Percentiles rank a stretch among this genome's conserved stretches.
These are phyloP conservation scores for Petunia secreta DNA, from an alignment of 257 asterid species.

Conservation along the genomic window DNA sequence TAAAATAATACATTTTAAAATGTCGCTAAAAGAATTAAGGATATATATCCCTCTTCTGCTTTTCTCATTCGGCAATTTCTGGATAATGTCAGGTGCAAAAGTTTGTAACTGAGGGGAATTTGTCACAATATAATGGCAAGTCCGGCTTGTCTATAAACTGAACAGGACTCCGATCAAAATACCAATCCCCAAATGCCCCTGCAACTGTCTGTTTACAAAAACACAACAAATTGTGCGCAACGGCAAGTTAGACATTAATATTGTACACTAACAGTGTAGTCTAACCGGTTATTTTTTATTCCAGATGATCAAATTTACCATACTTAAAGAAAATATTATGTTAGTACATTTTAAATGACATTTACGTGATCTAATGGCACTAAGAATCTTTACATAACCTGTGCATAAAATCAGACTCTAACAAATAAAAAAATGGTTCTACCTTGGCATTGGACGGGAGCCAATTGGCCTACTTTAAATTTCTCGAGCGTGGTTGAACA, in stretches of 20 bases:
- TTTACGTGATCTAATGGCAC: too few species aligned
- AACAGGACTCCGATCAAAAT: not conserved
- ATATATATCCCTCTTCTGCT: not conserved
- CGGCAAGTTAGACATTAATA: not conserved
- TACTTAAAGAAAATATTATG: too few species aligned
- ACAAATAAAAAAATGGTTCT: too few species aligned
- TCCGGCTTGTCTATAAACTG: not conserved
- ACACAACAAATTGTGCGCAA: not conserved
- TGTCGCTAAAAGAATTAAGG: not conserved
- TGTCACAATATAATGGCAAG: slow-evolving; percentile 9
- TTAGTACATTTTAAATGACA: too few species aligned
- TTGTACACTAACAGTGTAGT: too few species aligned
- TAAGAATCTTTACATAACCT: too few species aligned
- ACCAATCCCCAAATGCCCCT: not conserved
- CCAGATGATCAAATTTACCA: too few species aligned
- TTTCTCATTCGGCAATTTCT: not conserved
- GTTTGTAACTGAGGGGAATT: not conserved
- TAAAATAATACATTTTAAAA: not conserved
- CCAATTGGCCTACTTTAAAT: too few species aligned
- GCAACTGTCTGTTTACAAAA: not conserved
- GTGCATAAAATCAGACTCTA: too few species aligned
- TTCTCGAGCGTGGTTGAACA: too few species aligned
- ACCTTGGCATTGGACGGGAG: too few species aligned
- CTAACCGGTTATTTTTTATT: too few species aligned
- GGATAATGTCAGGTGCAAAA: not conserved